phyloP scores from a whole-genome alignment of 352 stramenopile genomes.

The Globisporangium megalacanthum region DNA sequence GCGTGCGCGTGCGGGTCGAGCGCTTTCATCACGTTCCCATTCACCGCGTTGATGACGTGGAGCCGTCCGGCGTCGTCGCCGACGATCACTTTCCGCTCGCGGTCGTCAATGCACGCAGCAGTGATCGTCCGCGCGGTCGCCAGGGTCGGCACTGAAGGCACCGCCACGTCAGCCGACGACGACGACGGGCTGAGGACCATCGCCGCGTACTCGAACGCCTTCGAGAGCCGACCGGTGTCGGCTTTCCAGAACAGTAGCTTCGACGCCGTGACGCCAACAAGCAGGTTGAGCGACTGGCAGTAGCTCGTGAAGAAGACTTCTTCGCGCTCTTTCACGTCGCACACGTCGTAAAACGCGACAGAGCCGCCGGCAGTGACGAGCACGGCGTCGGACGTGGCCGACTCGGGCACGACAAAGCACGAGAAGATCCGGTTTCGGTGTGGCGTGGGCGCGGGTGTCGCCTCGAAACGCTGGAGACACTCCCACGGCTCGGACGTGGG shows the following conservation, averaged over 20 bases:
- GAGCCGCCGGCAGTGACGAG: conserved; percentile 33
- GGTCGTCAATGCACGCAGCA: conserved; percentile 75
- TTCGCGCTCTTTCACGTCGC: conserved; percentile 49
- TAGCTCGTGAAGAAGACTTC: conserved; percentile 62
- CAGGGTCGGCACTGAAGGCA: too few relatives aligned
- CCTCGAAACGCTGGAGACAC: conserved; percentile 37
- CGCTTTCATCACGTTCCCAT: conserved; percentile 83
- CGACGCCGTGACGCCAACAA: conserved; percentile 48
- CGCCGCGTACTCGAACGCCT: conserved; percentile 40
- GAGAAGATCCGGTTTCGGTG: conserved; percentile 5
- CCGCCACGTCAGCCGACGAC: neutral
- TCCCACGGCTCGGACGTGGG: conserved; percentile 44
- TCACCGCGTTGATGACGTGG: conserved; percentile 68
- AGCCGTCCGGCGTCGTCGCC: conserved; percentile 63
- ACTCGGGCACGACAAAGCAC: conserved; percentile 39
- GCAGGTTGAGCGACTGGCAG: conserved; percentile 43
- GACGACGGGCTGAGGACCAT: conserved; percentile 24
- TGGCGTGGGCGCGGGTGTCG: conserved; percentile 5
- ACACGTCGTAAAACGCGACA: conserved; percentile 57
- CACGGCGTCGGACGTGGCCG: conserved; percentile 39
- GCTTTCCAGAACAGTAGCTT: conserved; percentile 59
- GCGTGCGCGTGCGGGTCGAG: conserved; percentile 49
- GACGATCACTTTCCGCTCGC: conserved; percentile 73
- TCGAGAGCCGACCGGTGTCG: conserved; percentile 43
- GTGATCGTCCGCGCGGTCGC: conserved; percentile 37